Evolutionary conservation across 2,329 filamentous ascomycete genomes (phyloP).

Genomic region (Xylogone sp.): DNA sequence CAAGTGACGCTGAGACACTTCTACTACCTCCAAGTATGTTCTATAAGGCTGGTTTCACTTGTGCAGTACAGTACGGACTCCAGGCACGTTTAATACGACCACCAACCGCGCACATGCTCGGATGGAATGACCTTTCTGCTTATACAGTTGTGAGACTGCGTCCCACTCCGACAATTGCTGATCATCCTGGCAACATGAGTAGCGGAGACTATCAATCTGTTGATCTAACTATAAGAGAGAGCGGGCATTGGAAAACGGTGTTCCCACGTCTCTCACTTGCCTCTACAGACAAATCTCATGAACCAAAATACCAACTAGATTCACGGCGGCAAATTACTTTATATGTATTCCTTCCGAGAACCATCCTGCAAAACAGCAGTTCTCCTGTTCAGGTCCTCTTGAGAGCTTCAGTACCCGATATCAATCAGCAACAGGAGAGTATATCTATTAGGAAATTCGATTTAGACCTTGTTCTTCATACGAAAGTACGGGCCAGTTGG

Average conservation of each 20-base stretch:
- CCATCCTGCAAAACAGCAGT: background rate
- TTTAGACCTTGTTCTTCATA: background rate
- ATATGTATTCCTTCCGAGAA: background rate
- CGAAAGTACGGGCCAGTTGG: background rate
- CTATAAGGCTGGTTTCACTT: background rate
- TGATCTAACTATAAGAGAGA: background rate
- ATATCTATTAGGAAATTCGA: background rate
- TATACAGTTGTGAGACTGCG: background rate
- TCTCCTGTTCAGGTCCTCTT: background rate
- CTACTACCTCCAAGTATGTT: background rate
- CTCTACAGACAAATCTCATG: background rate
- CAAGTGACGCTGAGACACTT: background rate
- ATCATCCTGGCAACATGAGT: background rate
- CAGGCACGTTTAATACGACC: background rate
- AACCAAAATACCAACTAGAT: background rate
- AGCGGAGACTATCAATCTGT: background rate
- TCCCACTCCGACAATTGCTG: background rate
- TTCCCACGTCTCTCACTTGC: background rate
- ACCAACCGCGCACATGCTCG: background rate
- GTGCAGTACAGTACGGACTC: background rate
- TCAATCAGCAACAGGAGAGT: background rate
- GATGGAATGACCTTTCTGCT: background rate
- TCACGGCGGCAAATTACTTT: background rate
- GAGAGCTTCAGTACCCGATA: background rate
- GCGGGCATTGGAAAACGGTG: background rate